Evolutionary conservation across 345 rosid genomes (phyloP).

Genomic region (Eucalyptus sideroxylon): DNA sequence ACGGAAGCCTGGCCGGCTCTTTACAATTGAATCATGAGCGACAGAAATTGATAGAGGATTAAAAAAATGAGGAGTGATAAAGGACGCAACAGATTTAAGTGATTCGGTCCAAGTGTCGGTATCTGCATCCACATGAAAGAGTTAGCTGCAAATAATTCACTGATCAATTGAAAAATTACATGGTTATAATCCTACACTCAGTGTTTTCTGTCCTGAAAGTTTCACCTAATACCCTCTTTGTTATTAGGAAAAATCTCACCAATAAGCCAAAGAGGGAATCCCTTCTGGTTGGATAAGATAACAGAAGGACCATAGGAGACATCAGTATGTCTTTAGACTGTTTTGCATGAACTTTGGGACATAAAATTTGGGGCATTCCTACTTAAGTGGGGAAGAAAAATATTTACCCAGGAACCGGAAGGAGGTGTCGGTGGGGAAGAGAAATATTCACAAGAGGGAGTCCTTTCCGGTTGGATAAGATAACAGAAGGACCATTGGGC

Average conservation of each 20-base stretch:
- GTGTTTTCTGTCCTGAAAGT: neutral
- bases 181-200: neutral
- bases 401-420: no score
- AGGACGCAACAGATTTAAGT: rapidly evolving
- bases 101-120: neutral
- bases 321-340: neutral
- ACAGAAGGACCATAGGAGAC: neutral
- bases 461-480: neutral
- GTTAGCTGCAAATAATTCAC: neutral
- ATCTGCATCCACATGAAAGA: neutral
- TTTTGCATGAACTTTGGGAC: no score
- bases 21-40: neutral
- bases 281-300: no score
- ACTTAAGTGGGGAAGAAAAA: no score
- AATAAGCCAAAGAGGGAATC: neutral
- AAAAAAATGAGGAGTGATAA: neutral
- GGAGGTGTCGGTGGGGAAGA: no score
- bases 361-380: no score
- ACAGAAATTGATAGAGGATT: neutral
- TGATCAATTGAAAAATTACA: neutral
- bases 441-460: neutral
- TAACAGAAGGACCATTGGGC: no score
- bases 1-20: neutral
- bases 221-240: neutral
- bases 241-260: neutral